Conservation (phyloP, 2,329 filamentous ascomycete genomes). For the Paraconiothyrium brasiliense region DNA sequence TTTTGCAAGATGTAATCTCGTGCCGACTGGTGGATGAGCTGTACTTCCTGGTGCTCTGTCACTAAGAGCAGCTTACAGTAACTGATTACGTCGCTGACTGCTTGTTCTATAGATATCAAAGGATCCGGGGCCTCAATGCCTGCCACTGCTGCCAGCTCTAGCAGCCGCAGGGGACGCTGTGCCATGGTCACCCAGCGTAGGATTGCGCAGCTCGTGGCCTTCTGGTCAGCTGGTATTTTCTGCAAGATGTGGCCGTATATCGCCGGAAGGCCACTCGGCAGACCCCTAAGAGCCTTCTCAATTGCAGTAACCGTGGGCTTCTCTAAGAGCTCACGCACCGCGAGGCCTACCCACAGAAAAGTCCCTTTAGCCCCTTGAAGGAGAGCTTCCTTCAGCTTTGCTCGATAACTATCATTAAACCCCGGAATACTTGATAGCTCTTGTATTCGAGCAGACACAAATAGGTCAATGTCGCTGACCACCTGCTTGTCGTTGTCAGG, state of each 20-base stretch:
- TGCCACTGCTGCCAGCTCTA: slow-evolving; percentile 33
- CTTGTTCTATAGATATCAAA: slow-evolving; percentile 24
- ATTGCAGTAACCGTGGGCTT: slow-evolving; percentile 22
- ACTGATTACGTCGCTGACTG: slow-evolving; percentile 26
- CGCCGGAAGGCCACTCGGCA: slow-evolving; percentile 36
- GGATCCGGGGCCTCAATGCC: slow-evolving; percentile 14
- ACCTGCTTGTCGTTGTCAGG: slow-evolving; percentile 30
- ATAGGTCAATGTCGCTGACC: slow-evolving; percentile 33
- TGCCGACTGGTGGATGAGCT: slow-evolving; percentile 41
- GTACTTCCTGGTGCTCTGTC: too few species aligned
- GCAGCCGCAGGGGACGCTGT: slow-evolving; percentile 34
- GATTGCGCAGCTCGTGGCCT: slow-evolving; percentile 29
- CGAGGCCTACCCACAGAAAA: slow-evolving; percentile 46
- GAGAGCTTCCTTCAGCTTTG: slow-evolving; percentile 26
- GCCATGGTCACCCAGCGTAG: slow-evolving; percentile 40
- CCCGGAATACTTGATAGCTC: slow-evolving; percentile 25
- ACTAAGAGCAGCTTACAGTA: slow-evolving; percentile 26
- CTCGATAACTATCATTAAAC: slow-evolving; percentile 16
- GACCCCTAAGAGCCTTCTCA: slow-evolving; percentile 19
- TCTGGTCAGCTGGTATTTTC: slow-evolving; percentile 27
- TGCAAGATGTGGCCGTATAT: slow-evolving; percentile 41
- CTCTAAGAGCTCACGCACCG: slow-evolving; percentile 27
- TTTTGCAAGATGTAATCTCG: slow-evolving; percentile 39
- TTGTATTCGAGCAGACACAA: slow-evolving; percentile 33
- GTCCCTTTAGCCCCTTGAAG: slow-evolving; percentile 38